Percentiles rank a stretch among this genome's conserved stretches.
These are phyloP conservation scores for Prunus padus DNA, from an alignment of 306 rosid species.

Conservation along the genomic window DNA sequence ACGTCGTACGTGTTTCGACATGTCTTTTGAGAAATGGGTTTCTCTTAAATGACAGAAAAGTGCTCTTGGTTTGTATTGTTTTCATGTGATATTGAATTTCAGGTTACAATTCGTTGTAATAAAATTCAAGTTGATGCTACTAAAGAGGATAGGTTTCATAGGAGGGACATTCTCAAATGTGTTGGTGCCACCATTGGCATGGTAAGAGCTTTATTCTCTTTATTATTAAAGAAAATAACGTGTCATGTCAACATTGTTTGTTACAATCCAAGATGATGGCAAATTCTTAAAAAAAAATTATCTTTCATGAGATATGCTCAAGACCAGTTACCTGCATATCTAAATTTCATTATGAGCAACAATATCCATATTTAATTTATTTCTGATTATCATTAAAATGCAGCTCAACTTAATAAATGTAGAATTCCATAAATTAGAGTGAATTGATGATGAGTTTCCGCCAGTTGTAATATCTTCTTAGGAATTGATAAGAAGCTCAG, in stretches of 20 bases:
- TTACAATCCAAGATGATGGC: too few species aligned
- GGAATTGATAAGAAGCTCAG: conserved; percentile 65
- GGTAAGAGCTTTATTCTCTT: conserved; percentile 50
- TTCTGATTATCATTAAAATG: too few species aligned
- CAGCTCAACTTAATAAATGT: too few species aligned
- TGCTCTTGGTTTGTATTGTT: background rate
- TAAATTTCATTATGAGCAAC: too few species aligned
- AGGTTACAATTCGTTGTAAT: conserved; percentile 60
- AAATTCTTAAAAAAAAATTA: too few species aligned
- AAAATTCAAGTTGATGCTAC: conserved; percentile 36
- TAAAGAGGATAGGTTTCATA: conserved; percentile 39
- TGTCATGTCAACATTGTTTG: too few species aligned
- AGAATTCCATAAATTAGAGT: conserved; percentile 34
- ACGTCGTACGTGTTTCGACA: too few species aligned
- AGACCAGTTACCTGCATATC: too few species aligned
- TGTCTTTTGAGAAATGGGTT: conserved; percentile 10
- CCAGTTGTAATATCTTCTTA: conserved; percentile 60
- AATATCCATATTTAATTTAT: too few species aligned
- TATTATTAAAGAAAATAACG: too few species aligned
- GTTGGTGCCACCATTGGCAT: conserved; percentile 58
- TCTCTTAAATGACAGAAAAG: background rate
- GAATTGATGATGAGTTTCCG: conserved; percentile 72
- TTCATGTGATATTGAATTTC: conserved; percentile 12
- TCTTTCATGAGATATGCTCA: too few species aligned
- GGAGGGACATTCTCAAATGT: conserved; percentile 61